Base-by-base conservation (phyloP, 1,139 yeast species). In the Yamadazyma buinensis region DNA sequence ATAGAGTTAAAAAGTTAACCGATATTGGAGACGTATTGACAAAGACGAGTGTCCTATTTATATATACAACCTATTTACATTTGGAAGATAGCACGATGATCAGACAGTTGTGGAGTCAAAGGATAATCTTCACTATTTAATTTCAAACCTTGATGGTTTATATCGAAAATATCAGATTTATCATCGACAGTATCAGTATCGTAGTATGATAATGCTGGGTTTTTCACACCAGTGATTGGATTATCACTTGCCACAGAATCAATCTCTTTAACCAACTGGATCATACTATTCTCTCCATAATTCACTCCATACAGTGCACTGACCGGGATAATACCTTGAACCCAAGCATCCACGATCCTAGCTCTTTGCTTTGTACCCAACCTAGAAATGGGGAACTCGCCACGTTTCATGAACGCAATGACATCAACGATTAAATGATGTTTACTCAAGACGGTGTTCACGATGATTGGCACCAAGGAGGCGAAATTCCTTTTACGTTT, bases 391-490 rank as follows among this genome's bases (percentile, higher is more conserved):
- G 88, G 90, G 44, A 82, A 75, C 29, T 70, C 77, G 0, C 80
- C 83, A 34, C 67, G 68, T 37, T 75, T 77, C 36, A 85, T 78
- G 57, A 90, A 92, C 0, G 90, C 85, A 33, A 94, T 84, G 30
- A 88, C 74, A 56, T 92, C 97, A 29, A 88, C 68, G n/a, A 87
- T 75, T 39, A 92, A 62, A 47, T 88, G 95, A 54, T 90, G 96
- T 46, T 77, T 83, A 43, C 86, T 81, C 46, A 92, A 64, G 1
- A 90, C 78, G 5, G 82, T 79, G 45, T 87, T 83, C 30, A 85
- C 87, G 33, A 92, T 74, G 27, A 90, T 74, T 0, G 97, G 95
- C 0, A 88, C 90, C 40, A 92, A 59, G 1, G 92, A 78, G 1
- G 96, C 83, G 39, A 77, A 62, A 43, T 71, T 68, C 30, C 79